Base-by-base conservation (phyloP, 768 basidiomycete species). In the Collybia nuda region DNA sequence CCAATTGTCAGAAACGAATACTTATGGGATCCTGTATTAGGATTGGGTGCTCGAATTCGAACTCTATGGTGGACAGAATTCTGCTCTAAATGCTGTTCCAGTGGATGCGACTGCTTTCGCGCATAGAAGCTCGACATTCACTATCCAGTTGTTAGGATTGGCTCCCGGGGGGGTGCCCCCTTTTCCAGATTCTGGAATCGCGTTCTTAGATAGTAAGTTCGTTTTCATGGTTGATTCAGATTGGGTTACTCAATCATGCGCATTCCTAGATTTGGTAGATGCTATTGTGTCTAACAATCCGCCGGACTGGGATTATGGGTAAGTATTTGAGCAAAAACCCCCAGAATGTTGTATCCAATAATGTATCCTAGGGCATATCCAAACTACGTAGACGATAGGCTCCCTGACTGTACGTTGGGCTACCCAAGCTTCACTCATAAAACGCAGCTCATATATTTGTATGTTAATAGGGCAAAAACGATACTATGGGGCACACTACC, bases 91-190 rank as follows among this genome's bases (percentile, higher is more conserved):
- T 54, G 54, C 67, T 12, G 69, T 79, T 3, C 51, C 69, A 7
- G 32, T 62, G 6, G 58, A 70, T 37, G 69, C 67, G 1, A 79
- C 77, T 0, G 71, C 80, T 0, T 83, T 79, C 52, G 70, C 66
- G 0, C 72, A 75, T 46, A 67, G 80, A 19, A 63, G 61, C 51
- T 69, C 73, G 1, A 58, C 75, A 38, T 79, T 78, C 47, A 74
- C 70, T 2, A 68, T 81, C 47, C 80, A 81, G 57, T 63, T 81
- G 47, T 80, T 81, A 55, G 77, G 75, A 0, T 76, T 74, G 0
- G 69, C 75, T 5, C 32, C 32, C 5, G 32, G 32, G 3, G 5
- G 9, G 17, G 6, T 18, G 28, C 28, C 44, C 8, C 26, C 44
- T 3, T 32, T 17, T 19, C 44, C 44, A 12, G 17, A 4, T 17